Conservation (phyloP, 371 early-diverging fungal genomes). For the Rozella allomycis region DNA sequence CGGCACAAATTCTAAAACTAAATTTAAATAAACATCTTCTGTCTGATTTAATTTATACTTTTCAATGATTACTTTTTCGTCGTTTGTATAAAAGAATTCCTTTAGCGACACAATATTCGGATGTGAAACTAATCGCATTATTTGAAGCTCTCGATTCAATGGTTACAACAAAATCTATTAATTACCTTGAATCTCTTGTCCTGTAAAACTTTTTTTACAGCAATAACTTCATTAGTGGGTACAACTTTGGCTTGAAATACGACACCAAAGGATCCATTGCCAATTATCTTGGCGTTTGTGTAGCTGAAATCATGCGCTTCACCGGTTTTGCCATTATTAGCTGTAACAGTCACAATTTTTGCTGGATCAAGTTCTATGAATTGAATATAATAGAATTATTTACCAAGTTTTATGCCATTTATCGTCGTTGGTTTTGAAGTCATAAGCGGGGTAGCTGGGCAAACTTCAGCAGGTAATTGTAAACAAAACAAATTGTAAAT, state of each 20-base stretch:
- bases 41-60: constrained; percentile 7
- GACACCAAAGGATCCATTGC: constrained; percentile 90
- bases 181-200: constrained; percentile 82
- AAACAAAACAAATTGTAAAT: too few relatives aligned
- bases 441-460: too few relatives aligned
- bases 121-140: constrained; percentile 73
- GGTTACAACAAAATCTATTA: constrained; percentile 1
- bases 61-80: constrained; percentile 28
- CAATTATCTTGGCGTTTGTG: constrained; percentile 66
- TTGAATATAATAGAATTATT: too few relatives aligned
- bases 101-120: constrained; percentile 64
- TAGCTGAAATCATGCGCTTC: constrained; percentile 57
- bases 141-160: constrained; percentile 84
- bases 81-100: constrained; percentile 69
- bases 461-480: too few relatives aligned
- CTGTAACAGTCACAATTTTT: too few relatives aligned
- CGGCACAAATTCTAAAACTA: constrained; percentile 78
- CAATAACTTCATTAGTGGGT: constrained; percentile 48
- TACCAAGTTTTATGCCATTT: too few relatives aligned
- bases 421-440: too few relatives aligned
- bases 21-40: constrained; percentile 79
- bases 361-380: too few relatives aligned
- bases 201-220: constrained; percentile 88
- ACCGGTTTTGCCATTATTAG: constrained; percentile 63
- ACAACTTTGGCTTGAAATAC: constrained; percentile 82